phyloP scores from a whole-genome alignment of 2,329 filamentous ascomycete genomes.

The Ambrosiella cleistominuta region DNA sequence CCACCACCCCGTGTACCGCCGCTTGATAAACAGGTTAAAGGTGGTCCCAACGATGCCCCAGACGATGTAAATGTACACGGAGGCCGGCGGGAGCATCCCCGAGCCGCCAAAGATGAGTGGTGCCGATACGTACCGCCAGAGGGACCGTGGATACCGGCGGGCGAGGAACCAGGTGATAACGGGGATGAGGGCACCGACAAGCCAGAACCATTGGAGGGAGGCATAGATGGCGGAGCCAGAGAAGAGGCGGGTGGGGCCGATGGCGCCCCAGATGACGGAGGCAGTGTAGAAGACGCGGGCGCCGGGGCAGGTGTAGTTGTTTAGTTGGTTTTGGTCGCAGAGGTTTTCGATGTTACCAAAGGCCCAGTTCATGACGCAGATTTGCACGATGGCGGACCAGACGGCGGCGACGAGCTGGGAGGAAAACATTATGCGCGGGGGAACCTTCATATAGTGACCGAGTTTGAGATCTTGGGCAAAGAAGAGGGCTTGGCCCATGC shows the following conservation, averaged over 20 bases:
- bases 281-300: constrained; percentile 47
- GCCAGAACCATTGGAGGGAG: constrained; percentile 52
- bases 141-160: constrained; percentile 40
- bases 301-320: constrained; percentile 39
- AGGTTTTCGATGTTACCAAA: constrained; percentile 43
- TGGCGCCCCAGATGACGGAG: constrained; percentile 56
- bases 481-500: constrained; percentile 47
- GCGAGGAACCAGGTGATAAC: constrained; percentile 46
- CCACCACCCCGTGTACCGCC: constrained; percentile 55
- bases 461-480: constrained; percentile 50
- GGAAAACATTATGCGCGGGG: constrained; percentile 43
- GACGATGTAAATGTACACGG: constrained; percentile 51
- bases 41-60: constrained; percentile 51
- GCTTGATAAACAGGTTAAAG: constrained; percentile 52
- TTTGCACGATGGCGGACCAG: constrained; percentile 44
- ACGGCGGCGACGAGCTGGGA: constrained; percentile 41
- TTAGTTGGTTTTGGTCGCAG: constrained; percentile 35
- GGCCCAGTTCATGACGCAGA: constrained; percentile 49
- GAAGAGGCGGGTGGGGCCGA: constrained; percentile 55
- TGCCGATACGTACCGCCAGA: constrained; percentile 47
- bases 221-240: constrained; percentile 43
- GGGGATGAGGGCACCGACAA: constrained; percentile 45
- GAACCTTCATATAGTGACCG: constrained; percentile 51
- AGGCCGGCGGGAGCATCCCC: constrained; percentile 48
- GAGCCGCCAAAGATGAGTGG: constrained; percentile 52